Evolutionary conservation across 805 yeast genomes (phyloP).

Genomic region (Candida silvatica): DNA sequence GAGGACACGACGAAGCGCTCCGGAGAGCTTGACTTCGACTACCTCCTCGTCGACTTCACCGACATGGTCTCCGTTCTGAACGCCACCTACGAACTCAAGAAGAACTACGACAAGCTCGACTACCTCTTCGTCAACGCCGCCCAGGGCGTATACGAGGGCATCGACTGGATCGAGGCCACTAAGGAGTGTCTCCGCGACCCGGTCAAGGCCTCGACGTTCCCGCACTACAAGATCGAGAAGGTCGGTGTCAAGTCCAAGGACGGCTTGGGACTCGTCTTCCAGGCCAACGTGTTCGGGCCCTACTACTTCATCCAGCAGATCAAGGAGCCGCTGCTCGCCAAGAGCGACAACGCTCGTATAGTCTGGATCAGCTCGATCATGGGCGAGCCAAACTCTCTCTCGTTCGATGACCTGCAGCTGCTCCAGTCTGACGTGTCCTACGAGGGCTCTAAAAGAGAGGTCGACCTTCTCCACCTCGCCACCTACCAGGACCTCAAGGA

Average conservation of each 20-base stretch:
- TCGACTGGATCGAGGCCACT: constrained; percentile 76
- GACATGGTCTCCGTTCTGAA: constrained; percentile 77
- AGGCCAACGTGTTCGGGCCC: constrained; percentile 96
- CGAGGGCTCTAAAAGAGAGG: constrained; percentile 84
- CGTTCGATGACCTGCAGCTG: constrained; percentile 69
- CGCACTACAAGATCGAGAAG: constrained; percentile 76
- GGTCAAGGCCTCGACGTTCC: constrained; percentile 77
- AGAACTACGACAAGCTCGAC: constrained; percentile 61
- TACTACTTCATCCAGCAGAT: constrained; percentile 72
- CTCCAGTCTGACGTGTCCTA: constrained; percentile 59
- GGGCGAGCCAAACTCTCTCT: constrained; percentile 67
- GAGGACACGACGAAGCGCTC: constrained; percentile 29
- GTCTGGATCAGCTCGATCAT: constrained; percentile 84
- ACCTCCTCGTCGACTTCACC: constrained; percentile 80
- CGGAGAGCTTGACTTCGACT: constrained; percentile 74
- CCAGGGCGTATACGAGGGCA: constrained; percentile 78
- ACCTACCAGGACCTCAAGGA: constrained; percentile 43
- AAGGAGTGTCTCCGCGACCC: constrained; percentile 62
- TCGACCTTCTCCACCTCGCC: constrained; percentile 76
- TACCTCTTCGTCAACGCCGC: constrained; percentile 84
- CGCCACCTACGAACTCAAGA: constrained; percentile 63
- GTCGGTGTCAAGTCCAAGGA: constrained; percentile 71
- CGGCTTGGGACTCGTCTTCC: constrained; percentile 81
- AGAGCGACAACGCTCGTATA: constrained; percentile 43
- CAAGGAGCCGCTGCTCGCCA: constrained; percentile 33